Base-by-base conservation (phyloP, 208 protist species). In the Lotmaria passim region DNA sequence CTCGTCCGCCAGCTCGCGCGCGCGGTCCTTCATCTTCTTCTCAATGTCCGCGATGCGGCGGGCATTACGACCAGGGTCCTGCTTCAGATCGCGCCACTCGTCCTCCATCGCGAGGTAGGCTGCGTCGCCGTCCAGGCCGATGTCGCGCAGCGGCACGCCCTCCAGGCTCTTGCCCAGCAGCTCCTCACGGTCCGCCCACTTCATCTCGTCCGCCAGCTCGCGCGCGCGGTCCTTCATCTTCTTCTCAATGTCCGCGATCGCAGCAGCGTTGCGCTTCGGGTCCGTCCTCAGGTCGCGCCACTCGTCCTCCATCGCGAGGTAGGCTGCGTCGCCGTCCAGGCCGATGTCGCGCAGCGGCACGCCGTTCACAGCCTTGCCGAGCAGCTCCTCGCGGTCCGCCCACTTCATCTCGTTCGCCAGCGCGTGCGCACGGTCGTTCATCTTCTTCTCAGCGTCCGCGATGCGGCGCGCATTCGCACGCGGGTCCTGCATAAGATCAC, bases 381-480 rank as follows among this genome's bases (percentile, higher is more conserved):
- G 67, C 61, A 85, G 72, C 1, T 69, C 31, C 12, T 72, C 59
- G 62, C 85, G 85, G 44, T 79, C 61, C n/a, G 24, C 38, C 59
- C 65, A 62, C 69, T 85, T 81, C 56, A 71, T 65, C 31, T 69
- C 78, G 15, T 21, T 31, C 7, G 83, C 86, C 3, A 93, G 70
- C 51, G 78, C 78, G 28, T 78, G 53, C 15, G 69, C 82, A 36
- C 82, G 79, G 30, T 75, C 57, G 50, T 83, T 87, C 53, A 93
- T 76, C 44, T 72, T 65, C 19, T 69, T 38, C 57, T 91, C 82
- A 19, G 79, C 6, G 15, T 57, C 47, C 3, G 51, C 65, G 34
- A 70, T 70, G 8, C 47, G 47, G 19, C 47, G 47, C 8, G 63
- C 75, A 44, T 86, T 83, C 59, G 65, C 74, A n/a, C 58, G 48